A percentile compares a stretch with the other conserved stretches of the same genome.
These are phyloP conservation scores for Aspergillus campestris DNA, from an alignment of 495 filamentous ascomycete species.

Conservation along the genomic window DNA sequence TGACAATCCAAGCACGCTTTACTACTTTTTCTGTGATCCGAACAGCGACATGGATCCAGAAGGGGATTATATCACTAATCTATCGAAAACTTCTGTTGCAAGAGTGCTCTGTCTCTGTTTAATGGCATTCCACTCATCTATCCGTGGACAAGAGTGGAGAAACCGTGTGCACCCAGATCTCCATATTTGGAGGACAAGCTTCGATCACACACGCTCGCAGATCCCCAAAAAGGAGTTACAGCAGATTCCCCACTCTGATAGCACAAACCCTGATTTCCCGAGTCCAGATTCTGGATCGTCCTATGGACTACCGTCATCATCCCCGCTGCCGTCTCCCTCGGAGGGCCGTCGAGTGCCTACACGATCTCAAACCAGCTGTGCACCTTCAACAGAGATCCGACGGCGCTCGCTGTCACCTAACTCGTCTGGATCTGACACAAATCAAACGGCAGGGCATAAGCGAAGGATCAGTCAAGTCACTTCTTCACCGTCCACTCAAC, in stretches of 20 bases:
- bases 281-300: slow-evolving; percentile 3
- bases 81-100: slow-evolving; percentile 10
- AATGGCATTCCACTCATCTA: slow-evolving; percentile 13
- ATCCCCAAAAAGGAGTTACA: slow-evolving; percentile 8
- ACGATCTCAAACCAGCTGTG: too few species aligned
- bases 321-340: slow-evolving; percentile 11
- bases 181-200: slow-evolving; percentile 15
- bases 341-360: not conserved
- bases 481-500: slow-evolving; percentile 4
- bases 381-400: too few species aligned
- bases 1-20: slow-evolving; percentile 25
- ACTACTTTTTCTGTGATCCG: slow-evolving; percentile 29
- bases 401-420: slow-evolving; percentile 3
- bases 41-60: slow-evolving; percentile 23
- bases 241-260: slow-evolving; percentile 4
- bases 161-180: slow-evolving; percentile 11
- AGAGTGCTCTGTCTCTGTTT: slow-evolving; percentile 17
- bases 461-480: slow-evolving; percentile 19
- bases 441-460: slow-evolving; percentile 15
- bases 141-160: slow-evolving; percentile 22
- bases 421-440: slow-evolving; percentile 16
- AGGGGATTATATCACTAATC: slow-evolving; percentile 1
- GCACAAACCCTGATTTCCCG: not conserved
- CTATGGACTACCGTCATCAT: slow-evolving; percentile 14
- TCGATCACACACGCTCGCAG: slow-evolving; percentile 13